Evolutionary conservation across 495 filamentous ascomycete species (phyloP).

Genomic region (Penicillium tannophilum): DNA sequence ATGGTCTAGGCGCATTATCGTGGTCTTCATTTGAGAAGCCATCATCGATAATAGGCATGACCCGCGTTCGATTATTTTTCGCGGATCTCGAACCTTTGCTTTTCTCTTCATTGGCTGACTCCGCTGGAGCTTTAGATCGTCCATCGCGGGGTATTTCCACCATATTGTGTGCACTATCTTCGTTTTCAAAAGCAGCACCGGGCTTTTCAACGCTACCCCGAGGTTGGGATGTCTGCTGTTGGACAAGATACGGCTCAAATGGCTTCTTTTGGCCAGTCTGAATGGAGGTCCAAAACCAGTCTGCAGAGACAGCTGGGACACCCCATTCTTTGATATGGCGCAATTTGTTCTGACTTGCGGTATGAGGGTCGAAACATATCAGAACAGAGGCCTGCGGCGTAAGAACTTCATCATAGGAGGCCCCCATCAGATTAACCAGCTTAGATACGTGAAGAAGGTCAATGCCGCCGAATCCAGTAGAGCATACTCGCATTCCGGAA

Average conservation of each 20-base stretch:
- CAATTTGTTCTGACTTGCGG: conserved; percentile 73
- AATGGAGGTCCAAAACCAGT: conserved; percentile 88
- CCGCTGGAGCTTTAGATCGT: background rate
- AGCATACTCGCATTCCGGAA: conserved; percentile 66
- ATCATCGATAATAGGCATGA: conserved; percentile 19
- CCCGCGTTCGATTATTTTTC: conserved; percentile 13
- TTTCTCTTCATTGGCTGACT: background rate
- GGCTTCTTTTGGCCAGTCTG: conserved; percentile 51
- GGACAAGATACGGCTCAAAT: conserved; percentile 50
- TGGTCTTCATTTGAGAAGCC: conserved; percentile 31
- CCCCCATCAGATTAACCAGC: conserved; percentile 69
- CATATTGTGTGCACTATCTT: conserved; percentile 13
- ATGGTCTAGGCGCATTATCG: conserved; percentile 31
- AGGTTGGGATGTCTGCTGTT: conserved; percentile 31
- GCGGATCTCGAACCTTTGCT: background rate
- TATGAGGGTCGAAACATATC: conserved; percentile 59
- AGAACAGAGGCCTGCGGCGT: conserved; percentile 67
- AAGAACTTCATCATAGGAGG: conserved; percentile 73
- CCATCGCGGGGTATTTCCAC: background rate
- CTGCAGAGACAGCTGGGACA: conserved; percentile 73
- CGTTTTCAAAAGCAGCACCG: conserved; percentile 17
- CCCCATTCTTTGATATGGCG: conserved; percentile 69
- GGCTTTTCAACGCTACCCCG: conserved; percentile 24
- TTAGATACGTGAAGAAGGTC: conserved; percentile 83
- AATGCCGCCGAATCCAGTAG: conserved; percentile 81